Base-by-base conservation (phyloP, 208 protist genomes). In the Trypanosoma platydactyli region DNA sequence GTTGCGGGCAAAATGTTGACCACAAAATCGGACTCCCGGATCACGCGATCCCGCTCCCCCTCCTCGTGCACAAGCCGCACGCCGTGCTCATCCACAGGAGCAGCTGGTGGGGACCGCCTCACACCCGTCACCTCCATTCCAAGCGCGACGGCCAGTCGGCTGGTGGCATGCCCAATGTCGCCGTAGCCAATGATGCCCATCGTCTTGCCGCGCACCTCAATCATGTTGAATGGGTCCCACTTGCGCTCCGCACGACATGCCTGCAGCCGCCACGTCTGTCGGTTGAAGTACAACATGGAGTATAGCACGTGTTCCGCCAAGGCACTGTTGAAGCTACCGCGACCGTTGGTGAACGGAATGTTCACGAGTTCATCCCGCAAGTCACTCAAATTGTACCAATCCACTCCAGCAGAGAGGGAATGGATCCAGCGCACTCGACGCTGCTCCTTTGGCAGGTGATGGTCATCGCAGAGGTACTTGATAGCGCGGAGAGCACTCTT, bases 201-300 rank as follows among this genome's bases (percentile, higher is more conserved):
- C 63, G 82, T 92, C 75, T 91, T 65, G 1, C 76, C 68, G 9
- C 63, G 62, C 20, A 92, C 29, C 35, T 84, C 75, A n/a, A 67
- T 68, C 68, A 84, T 88, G 72, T 74, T 74, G 73, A 88, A 96
- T n/a, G 65, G 68, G 35, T 92, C 83, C 85, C 85, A 96, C 74
- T 87, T 84, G 73, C 73, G 84, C 63, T 65, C 78, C 6, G 54
- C 59, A 49, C 85, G 84, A 30, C 70, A 74, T 38, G 27, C 68
- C 68, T 73, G 66, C 29, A 90, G 55, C 18, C 86, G 80, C 88
- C 88, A 88, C 20, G 84, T 71, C 24, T 60, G 72, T 51, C 86
- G 83, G 77, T 94, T 92, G 77, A 96, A 96, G 84, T 96, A 89
- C 29, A 91, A 13, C 79, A 91, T 88, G 49, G 78, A 58, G 71